These are phyloP conservation scores for Colletotrichum graminicola DNA, from an alignment of 2,329 filamentous ascomycete genomes.

Conservation along the genomic window DNA sequence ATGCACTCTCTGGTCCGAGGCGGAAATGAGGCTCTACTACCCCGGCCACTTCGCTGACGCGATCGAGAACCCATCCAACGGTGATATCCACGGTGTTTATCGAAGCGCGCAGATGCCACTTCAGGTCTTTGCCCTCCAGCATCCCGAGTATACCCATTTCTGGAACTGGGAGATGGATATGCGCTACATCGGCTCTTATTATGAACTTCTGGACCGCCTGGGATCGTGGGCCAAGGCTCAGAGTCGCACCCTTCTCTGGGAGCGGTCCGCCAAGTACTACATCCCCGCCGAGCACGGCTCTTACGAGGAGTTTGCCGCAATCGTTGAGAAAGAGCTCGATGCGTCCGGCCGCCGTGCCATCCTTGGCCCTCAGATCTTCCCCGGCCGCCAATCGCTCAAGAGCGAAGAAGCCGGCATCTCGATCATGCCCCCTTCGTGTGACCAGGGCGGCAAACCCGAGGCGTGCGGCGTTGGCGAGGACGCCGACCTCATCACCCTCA, in stretches of 20 bases:
- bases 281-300: slow-evolving; percentile 76
- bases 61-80: slow-evolving; percentile 68
- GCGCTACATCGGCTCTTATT: slow-evolving; percentile 73
- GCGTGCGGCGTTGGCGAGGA: slow-evolving; percentile 78
- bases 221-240: slow-evolving; percentile 76
- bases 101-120: slow-evolving; percentile 73
- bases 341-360: slow-evolving; percentile 66
- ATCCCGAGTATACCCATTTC: slow-evolving; percentile 74
- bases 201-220: slow-evolving; percentile 79
- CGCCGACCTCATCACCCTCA: slow-evolving; percentile 82
- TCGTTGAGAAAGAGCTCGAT: slow-evolving; percentile 72
- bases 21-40: slow-evolving; percentile 86
- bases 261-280: slow-evolving; percentile 82
- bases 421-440: slow-evolving; percentile 67
- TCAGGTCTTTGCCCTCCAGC: slow-evolving; percentile 72
- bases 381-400: slow-evolving; percentile 60
- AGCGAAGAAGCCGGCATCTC: slow-evolving; percentile 66
- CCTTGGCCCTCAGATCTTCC: slow-evolving; percentile 74
- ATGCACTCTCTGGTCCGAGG: slow-evolving; percentile 86
- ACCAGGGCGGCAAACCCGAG: slow-evolving; percentile 61
- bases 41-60: slow-evolving; percentile 76
- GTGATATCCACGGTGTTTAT: slow-evolving; percentile 76
- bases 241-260: slow-evolving; percentile 80
- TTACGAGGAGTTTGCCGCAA: slow-evolving; percentile 78
- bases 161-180: slow-evolving; percentile 82